Evolutionary conservation across 2,329 filamentous ascomycete species (phyloP).

Genomic region (Colletotrichum higginsianum): DNA sequence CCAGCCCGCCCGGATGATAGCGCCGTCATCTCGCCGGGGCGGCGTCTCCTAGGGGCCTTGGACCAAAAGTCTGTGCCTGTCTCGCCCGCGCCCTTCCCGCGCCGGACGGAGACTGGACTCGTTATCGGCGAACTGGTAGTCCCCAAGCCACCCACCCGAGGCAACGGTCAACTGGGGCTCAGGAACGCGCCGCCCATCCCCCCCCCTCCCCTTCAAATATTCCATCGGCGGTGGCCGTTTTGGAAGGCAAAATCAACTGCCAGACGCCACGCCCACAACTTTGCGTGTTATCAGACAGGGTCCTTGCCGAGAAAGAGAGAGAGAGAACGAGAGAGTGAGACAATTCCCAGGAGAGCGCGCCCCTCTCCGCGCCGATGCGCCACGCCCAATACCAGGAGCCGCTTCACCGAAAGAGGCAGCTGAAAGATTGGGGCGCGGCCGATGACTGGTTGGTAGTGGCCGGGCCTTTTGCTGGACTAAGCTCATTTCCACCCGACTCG

Average conservation of each 20-base stretch:
- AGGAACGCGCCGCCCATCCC: constrained; percentile 12
- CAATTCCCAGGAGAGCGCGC: background rate
- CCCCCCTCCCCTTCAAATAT: too few relatives aligned
- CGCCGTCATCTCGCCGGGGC: background rate
- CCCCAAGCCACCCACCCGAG: background rate
- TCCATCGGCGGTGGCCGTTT: constrained; percentile 25
- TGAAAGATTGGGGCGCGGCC: constrained; percentile 14
- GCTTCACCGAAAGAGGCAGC: constrained; percentile 41
- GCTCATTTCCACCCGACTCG: constrained; percentile 14
- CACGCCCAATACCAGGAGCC: constrained; percentile 12
- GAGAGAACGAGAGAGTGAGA: too few relatives aligned
- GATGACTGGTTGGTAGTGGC: constrained; percentile 3
- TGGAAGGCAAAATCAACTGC: constrained; percentile 21
- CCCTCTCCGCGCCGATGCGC: background rate
- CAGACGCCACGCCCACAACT: background rate
- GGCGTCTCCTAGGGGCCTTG: background rate
- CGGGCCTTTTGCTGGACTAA: constrained; percentile 24
- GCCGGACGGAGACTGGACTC: background rate
- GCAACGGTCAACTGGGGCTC: constrained; percentile 12
- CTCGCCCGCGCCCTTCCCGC: constrained; percentile 5
- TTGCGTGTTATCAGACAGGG: background rate
- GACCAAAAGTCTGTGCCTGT: background rate
- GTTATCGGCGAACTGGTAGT: background rate
- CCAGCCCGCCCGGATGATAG: background rate
- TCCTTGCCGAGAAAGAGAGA: too few relatives aligned